Base-by-base conservation (phyloP, 495 filamentous ascomycete species). In the Lasiosphaeria miniovina region DNA sequence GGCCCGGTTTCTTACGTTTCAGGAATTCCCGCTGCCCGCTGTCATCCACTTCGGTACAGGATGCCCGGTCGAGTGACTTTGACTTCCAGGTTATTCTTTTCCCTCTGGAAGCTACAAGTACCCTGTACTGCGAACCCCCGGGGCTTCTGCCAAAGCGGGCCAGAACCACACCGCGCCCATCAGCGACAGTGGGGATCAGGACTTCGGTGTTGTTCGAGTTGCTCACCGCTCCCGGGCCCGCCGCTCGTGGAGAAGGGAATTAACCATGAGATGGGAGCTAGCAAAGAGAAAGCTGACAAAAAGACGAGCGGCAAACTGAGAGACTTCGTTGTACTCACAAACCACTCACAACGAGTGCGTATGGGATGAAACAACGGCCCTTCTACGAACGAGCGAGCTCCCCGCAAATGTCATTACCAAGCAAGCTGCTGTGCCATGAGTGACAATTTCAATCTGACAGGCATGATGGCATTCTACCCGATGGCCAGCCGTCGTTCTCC, bases 1-100 rank as follows among this genome's bases (percentile, higher is more conserved):
- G 12, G 43, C 43, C 15, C 11, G 11, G 43, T 46, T n/a, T n/a
- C 43, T n/a, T 11, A 46, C 17, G 59, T 61, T 61, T 61, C 59
- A 61, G 59, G 43, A 56, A 61, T 36, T 36, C 54, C 48, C 32
- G 33, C 40, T 61, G 49, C 54, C 48, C 32, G 33, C 40, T 61
- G 53, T 57, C 59, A 54, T 57, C 59, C 53, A 60, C 36, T 46
- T 46, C 12, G 43, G 38, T 14, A 11, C 43, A n/a, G 43, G 43
- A 9, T 14, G 43, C 43, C 12, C 43, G 12, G 8, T 46, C 8
- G 43, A 46, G 43, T 11, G 12, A 46, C 43, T 12, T 12, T 41
- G 38, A 24, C 24, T 24, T 24, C 24, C 24, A 24, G 24, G 24
- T 24, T 24, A 24, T 24, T 24, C 24, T 24, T 24, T 24, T 24